Conservation (phyloP, 352 stramenopile species). For the Pythium sukuiense region DNA sequence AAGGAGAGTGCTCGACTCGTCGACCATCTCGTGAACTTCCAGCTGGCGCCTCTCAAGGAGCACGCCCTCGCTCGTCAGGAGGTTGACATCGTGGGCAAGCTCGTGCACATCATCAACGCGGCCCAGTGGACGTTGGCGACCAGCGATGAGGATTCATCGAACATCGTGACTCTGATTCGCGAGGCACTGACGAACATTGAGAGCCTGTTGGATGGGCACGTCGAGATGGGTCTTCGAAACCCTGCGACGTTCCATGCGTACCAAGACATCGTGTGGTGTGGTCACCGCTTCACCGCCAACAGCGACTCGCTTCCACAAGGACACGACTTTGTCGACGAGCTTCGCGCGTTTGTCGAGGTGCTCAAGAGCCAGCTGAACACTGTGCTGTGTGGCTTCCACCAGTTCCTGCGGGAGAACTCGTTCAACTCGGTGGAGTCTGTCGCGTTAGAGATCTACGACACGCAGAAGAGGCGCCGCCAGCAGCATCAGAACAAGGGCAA, state of each 20-base stretch:
- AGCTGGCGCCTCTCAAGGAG: constrained; percentile 76
- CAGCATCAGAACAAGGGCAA: constrained; percentile 10
- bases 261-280: constrained; percentile 87
- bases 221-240: constrained; percentile 57
- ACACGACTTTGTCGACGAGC: constrained; percentile 31
- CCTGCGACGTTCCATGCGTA: constrained; percentile 72
- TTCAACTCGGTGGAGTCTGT: constrained; percentile 79
- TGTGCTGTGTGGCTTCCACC: constrained; percentile 73
- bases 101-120: constrained; percentile 63
- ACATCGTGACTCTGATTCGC: constrained; percentile 30
- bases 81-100: constrained; percentile 50
- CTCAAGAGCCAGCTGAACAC: constrained; percentile 67
- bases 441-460: constrained; percentile 74
- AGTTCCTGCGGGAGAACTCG: constrained; percentile 75
- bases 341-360: constrained; percentile 49
- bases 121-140: constrained; percentile 27
- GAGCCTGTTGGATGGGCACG: constrained; percentile 48
- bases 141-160: background rate
- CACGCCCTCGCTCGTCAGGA: constrained; percentile 67
- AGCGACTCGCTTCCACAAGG: constrained; percentile 11
- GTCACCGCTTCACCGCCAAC: constrained; percentile 34
- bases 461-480: constrained; percentile 56
- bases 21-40: constrained; percentile 70
- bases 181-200: constrained; percentile 47
- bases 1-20: constrained; percentile 66